Evolutionary conservation across 257 asterid genomes (phyloP).

Genomic region (Rubia yunnanensis): DNA sequence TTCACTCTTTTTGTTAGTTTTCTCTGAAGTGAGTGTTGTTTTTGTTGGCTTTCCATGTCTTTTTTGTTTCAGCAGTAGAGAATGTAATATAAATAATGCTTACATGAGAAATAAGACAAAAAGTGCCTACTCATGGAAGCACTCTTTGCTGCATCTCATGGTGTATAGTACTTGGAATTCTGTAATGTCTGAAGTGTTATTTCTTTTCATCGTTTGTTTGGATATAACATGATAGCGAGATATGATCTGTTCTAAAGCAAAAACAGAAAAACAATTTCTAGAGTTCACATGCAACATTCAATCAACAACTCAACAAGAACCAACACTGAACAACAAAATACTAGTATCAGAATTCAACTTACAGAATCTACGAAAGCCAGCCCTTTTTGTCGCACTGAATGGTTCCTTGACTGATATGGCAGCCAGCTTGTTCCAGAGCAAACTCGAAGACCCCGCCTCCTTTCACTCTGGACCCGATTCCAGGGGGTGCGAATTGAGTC

Average conservation of each 20-base stretch:
- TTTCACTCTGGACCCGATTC: slow-evolving; percentile 10
- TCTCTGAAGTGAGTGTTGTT: neutral
- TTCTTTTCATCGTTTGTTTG: too few species aligned
- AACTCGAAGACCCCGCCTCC: slow-evolving; percentile 12
- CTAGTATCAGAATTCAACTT: neutral
- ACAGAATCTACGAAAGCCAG: neutral
- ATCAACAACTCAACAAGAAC: too few species aligned
- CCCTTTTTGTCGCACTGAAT: neutral
- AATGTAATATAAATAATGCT: neutral
- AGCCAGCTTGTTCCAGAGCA: slow-evolving; percentile 14
- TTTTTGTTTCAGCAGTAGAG: neutral
- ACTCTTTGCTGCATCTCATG: too few species aligned
- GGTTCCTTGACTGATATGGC: neutral
- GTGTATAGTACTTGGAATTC: too few species aligned
- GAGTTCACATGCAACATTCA: too few species aligned
- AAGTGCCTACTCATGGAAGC: too few species aligned
- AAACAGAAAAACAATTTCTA: too few species aligned
- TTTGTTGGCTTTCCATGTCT: neutral
- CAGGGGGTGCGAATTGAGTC: slow-evolving; percentile 14
- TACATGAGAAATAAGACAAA: neutral
- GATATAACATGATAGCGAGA: too few species aligned
- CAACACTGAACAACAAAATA: too few species aligned
- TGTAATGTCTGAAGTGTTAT: too few species aligned
- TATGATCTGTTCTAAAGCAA: too few species aligned
- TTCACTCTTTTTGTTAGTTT: neutral